Percentiles rank a stretch among this genome's conserved stretches.
phyloP scores from a whole-genome alignment of 2,329 filamentous ascomycete species.

The Ophiostoma populinum region DNA sequence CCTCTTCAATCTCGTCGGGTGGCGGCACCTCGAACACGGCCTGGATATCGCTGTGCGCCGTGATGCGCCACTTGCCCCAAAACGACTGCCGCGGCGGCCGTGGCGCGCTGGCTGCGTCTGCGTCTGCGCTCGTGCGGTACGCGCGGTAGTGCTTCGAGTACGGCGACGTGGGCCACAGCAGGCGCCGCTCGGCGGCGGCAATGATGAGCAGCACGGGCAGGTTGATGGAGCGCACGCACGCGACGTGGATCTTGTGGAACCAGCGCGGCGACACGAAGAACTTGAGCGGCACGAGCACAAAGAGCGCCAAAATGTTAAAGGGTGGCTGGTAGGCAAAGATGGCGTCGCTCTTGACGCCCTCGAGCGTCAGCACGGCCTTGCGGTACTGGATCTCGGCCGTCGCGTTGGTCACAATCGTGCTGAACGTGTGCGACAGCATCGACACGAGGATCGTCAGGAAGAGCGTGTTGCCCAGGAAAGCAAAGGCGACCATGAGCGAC shows the following conservation, averaged over 20 bases:
- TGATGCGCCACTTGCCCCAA: constrained; percentile 52
- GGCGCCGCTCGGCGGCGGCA: constrained; percentile 49
- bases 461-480: constrained; percentile 71
- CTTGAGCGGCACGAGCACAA: constrained; percentile 59
- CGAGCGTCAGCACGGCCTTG: constrained; percentile 63
- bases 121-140: background rate
- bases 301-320: constrained; percentile 64
- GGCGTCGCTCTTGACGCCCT: constrained; percentile 71
- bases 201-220: constrained; percentile 58
- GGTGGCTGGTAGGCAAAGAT: constrained; percentile 71
- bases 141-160: constrained; percentile 12
- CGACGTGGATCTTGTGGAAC: constrained; percentile 84
- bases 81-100: constrained; percentile 24
- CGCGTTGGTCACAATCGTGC: constrained; percentile 58
- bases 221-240: constrained; percentile 56
- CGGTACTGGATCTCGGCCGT: constrained; percentile 74
- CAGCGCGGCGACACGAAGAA: constrained; percentile 63
- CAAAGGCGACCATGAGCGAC: constrained; percentile 64
- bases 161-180: constrained; percentile 37
- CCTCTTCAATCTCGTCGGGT: constrained; percentile 39
- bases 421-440: constrained; percentile 73
- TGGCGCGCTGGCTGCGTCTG: background rate
- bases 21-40: constrained; percentile 57
- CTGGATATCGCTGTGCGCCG: constrained; percentile 53
- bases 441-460: constrained; percentile 82